phyloP scores from a whole-genome alignment of 2,329 filamentous ascomycete species.

The Colletotrichum lupini region DNA sequence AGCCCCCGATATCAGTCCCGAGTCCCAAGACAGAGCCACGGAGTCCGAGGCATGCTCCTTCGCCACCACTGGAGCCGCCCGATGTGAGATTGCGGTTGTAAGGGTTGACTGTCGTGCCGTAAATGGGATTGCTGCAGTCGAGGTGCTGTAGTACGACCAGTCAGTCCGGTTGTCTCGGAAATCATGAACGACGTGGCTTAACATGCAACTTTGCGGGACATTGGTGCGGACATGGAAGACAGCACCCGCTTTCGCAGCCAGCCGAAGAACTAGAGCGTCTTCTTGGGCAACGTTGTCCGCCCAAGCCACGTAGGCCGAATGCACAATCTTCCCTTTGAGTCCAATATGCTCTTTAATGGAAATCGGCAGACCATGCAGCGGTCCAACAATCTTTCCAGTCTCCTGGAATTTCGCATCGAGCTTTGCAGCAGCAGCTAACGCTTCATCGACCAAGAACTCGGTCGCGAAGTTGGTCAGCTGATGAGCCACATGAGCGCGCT shows the following conservation, averaged over 20 bases:
- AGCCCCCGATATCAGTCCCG: slow-evolving; percentile 59
- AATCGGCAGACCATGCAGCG: slow-evolving; percentile 51
- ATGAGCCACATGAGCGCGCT: slow-evolving; percentile 59
- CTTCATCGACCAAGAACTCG: slow-evolving; percentile 51
- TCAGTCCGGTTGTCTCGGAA: slow-evolving; percentile 22
- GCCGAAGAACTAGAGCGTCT: slow-evolving; percentile 45
- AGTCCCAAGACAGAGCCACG: slow-evolving; percentile 53
- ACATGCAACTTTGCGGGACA: slow-evolving; percentile 52
- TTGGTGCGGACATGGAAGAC: slow-evolving; percentile 56
- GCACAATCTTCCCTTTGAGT: slow-evolving; percentile 36
- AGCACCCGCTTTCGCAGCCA: slow-evolving; percentile 48
- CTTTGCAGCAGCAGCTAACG: slow-evolving; percentile 49
- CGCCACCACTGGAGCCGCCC: slow-evolving; percentile 56
- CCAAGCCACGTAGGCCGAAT: slow-evolving; percentile 48
- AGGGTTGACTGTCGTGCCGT: slow-evolving; percentile 52
- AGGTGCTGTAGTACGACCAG: slow-evolving; percentile 36
- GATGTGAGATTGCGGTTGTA: slow-evolving; percentile 50
- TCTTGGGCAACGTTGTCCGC: slow-evolving; percentile 47
- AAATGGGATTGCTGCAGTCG: slow-evolving; percentile 50
- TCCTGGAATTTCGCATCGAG: slow-evolving; percentile 53
- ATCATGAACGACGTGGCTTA: neutral
- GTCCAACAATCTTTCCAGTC: slow-evolving; percentile 56
- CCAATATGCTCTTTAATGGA: slow-evolving; percentile 39
- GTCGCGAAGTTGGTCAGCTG: slow-evolving; percentile 48
- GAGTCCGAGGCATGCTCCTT: slow-evolving; percentile 54